These are phyloP conservation scores for Metschnikowia bowlesiae DNA, from an alignment of 805 yeast genomes.

Conservation along the genomic window DNA sequence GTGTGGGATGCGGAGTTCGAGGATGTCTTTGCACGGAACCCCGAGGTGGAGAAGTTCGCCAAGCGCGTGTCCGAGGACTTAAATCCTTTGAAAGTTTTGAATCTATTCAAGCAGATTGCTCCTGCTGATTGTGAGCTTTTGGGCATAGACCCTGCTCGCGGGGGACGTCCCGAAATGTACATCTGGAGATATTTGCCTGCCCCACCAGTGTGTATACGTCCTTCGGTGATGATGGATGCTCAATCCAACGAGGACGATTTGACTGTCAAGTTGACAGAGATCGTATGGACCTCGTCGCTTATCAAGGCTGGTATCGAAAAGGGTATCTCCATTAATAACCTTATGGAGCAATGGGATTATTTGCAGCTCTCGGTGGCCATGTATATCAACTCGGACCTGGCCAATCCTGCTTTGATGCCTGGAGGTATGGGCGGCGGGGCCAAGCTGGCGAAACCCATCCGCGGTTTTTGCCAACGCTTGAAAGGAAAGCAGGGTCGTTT, in stretches of 20 bases:
- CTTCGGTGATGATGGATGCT: constrained; percentile 89
- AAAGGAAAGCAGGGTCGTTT: constrained; percentile 99
- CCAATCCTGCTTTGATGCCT: constrained; percentile 73
- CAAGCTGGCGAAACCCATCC: constrained; percentile 68
- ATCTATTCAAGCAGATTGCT: constrained; percentile 77
- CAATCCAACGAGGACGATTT: constrained; percentile 96
- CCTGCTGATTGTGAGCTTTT: constrained; percentile 89
- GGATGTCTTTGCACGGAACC: constrained; percentile 66
- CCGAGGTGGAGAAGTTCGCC: constrained; percentile 83
- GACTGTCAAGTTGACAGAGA: constrained; percentile 92
- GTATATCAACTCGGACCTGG: constrained; percentile 95
- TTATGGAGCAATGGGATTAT: constrained; percentile 99
- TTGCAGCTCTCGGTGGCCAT: constrained; percentile 92
- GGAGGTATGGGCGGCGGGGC: constrained; percentile 51
- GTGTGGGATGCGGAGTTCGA: constrained; percentile 86
- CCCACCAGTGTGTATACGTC: constrained; percentile 98
- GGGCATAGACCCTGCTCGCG: constrained; percentile 82
- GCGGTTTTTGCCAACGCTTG: constrained; percentile 95
- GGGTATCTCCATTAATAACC: constrained; percentile 85
- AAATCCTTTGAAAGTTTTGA: constrained; percentile 85
- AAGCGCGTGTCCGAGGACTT: constrained; percentile 89
- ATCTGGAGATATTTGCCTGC: constrained; percentile 97
- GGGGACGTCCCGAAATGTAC: constrained; percentile 94
- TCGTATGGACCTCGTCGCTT: constrained; percentile 93
- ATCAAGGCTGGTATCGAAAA: constrained; percentile 93